phyloP scores from a whole-genome alignment of 352 stramenopile species.

The Globisporangium barbulae region DNA sequence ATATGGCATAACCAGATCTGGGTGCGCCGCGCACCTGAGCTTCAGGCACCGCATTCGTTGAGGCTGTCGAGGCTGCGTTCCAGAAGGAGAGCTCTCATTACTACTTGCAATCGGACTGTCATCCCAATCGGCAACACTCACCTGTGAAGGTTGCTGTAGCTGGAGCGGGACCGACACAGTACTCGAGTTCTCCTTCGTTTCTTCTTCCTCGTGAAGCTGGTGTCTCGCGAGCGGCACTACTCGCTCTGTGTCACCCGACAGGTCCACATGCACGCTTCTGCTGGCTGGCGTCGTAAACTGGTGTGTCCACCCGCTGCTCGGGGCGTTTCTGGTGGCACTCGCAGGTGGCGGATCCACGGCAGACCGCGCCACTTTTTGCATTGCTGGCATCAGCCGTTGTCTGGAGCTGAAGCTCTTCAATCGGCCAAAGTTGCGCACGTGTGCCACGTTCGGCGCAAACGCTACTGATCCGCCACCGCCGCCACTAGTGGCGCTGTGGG shows the following conservation, averaged over 20 bases:
- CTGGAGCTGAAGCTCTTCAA: constrained; percentile 20
- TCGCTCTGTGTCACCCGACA: constrained; percentile 5
- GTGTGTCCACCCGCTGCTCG: constrained; percentile 3
- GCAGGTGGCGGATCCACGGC: background rate
- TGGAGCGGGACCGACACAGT: background rate
- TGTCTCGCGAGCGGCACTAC: background rate
- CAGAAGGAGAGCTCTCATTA: constrained; percentile 12
- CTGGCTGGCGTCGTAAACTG: background rate
- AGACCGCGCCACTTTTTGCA: background rate
- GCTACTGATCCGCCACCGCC: background rate
- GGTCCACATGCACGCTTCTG: background rate
- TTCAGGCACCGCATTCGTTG: constrained; percentile 61
- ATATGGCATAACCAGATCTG: constrained; percentile 55
- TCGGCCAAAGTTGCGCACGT: constrained; percentile 12
- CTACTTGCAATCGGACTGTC: constrained; percentile 4
- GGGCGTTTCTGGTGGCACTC: background rate
- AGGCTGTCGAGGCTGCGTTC: constrained; percentile 19
- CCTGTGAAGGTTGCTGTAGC: constrained; percentile 5
- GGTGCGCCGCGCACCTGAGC: constrained; percentile 44
- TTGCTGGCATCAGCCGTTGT: background rate
- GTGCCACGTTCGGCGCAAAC: constrained; percentile 9
- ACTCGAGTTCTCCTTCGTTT: constrained; percentile 15
- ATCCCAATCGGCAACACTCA: background rate
- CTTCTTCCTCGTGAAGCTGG: constrained; percentile 10
- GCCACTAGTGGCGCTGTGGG: background rate